phyloP scores from a whole-genome alignment of 495 filamentous ascomycete species.

The Penicillium argentinense region DNA sequence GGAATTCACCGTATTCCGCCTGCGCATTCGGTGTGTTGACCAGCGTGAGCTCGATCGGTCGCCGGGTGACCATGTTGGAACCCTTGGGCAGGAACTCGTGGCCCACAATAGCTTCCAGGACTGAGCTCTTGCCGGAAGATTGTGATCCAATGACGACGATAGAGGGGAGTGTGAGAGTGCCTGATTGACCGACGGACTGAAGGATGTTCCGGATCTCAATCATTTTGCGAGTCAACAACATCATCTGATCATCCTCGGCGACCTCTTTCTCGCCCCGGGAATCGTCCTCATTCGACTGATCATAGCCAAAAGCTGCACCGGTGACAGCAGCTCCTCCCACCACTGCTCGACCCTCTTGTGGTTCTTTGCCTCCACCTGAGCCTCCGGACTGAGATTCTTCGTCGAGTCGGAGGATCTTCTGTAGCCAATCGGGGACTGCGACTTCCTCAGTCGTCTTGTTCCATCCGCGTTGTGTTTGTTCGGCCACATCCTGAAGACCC shows the following conservation, averaged over 20 bases:
- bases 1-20: conserved; percentile 96
- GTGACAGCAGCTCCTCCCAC: conserved; percentile 55
- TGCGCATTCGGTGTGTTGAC: conserved; percentile 91
- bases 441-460: conserved; percentile 76
- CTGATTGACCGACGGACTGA: conserved; percentile 86
- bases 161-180: conserved; percentile 80
- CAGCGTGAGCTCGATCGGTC: conserved; percentile 94
- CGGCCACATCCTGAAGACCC: conserved; percentile 68
- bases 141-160: conserved; percentile 99
- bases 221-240: conserved; percentile 98
- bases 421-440: conserved; percentile 83
- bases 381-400: conserved; percentile 47
- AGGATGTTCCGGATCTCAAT: conserved; percentile 96
- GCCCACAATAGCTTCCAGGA: conserved; percentile 94
- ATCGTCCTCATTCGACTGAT: conserved; percentile 71
- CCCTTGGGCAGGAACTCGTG: conserved; percentile 98
- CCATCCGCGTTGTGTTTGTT: conserved; percentile 79
- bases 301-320: conserved; percentile 76
- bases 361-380: conserved; percentile 50
- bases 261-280: conserved; percentile 57
- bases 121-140: conserved; percentile 97
- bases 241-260: conserved; percentile 97
- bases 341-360: conserved; percentile 62
- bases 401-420: conserved; percentile 64
- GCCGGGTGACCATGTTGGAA: conserved; percentile 95